Percentiles rank a stretch among this genome's conserved stretches.
These are phyloP conservation scores for Zygoascus biomembranicola DNA, from an alignment of 805 yeast species.

Conservation along the genomic window DNA sequence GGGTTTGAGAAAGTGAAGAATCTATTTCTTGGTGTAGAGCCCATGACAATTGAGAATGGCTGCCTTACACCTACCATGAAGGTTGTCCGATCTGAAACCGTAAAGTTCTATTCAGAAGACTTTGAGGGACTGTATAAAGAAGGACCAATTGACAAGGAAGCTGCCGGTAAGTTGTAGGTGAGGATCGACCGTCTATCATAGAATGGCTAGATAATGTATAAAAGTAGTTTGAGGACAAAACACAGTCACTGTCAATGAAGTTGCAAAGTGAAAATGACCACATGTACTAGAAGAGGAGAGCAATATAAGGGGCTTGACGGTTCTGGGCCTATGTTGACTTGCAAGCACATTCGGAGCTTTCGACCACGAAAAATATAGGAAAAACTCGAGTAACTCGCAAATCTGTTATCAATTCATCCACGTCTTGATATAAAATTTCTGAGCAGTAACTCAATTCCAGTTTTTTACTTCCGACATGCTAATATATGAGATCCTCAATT, in stretches of 20 bases:
- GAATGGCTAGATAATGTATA: too few species aligned
- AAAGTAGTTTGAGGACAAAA: too few species aligned
- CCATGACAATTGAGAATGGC: conserved; percentile 50
- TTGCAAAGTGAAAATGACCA: too few species aligned
- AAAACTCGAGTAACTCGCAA: neutral
- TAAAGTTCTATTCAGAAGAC: conserved; percentile 34
- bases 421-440: too few species aligned
- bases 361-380: too few species aligned
- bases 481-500: neutral
- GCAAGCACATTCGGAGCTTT: too few species aligned
- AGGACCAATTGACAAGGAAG: conserved; percentile 27
- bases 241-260: too few species aligned
- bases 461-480: neutral
- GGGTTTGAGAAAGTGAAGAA: conserved; percentile 62
- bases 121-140: conserved; percentile 41
- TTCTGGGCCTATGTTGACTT: too few species aligned
- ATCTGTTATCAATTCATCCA: neutral
- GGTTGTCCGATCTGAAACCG: conserved; percentile 44
- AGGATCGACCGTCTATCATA: neutral
- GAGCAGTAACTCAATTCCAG: neutral
- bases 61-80: conserved; percentile 62
- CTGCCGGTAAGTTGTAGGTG: neutral
- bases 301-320: too few species aligned
- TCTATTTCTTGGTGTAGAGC: conserved; percentile 44
- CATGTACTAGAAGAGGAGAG: too few species aligned